Conservation (phyloP, 1,284 basidiomycete genomes). For the Ceratobasidium sp. region DNA sequence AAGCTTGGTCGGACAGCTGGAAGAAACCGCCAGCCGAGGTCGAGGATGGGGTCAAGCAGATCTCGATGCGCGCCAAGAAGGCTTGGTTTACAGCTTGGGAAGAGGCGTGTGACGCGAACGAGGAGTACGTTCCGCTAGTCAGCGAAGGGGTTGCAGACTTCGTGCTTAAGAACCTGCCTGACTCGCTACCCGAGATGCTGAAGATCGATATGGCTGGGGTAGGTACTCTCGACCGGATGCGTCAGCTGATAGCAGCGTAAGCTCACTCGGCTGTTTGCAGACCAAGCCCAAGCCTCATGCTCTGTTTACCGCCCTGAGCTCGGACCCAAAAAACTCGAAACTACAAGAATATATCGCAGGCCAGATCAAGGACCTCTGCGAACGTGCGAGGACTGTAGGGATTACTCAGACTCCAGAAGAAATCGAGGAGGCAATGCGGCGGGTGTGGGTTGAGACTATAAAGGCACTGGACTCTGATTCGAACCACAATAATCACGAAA, state of each 20-base stretch:
- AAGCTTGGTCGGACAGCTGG: constrained; percentile 6
- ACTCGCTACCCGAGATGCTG: constrained; percentile 1
- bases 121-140: constrained; percentile 11
- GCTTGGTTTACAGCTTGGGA: constrained; percentile 16
- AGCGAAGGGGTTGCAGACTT: constrained; percentile 7
- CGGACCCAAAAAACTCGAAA: neutral
- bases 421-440: constrained; percentile 32
- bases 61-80: constrained; percentile 13
- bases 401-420: neutral
- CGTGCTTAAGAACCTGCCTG: constrained; percentile 19
- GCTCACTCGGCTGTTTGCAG: neutral
- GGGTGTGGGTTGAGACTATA: constrained; percentile 15
- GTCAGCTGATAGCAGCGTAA: neutral
- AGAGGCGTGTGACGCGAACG: constrained; percentile 18
- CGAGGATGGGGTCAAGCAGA: neutral
- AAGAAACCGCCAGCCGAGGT: neutral
- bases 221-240: neutral
- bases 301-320: neutral
- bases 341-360: constrained; percentile 11
- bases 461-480: neutral
- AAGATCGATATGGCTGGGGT: constrained; percentile 11
- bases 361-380: constrained; percentile 25
- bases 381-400: neutral
- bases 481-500: neutral
- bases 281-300: neutral